Conservation (phyloP, 1,139 yeast genomes). For the Blastobotrys serpentis region DNA sequence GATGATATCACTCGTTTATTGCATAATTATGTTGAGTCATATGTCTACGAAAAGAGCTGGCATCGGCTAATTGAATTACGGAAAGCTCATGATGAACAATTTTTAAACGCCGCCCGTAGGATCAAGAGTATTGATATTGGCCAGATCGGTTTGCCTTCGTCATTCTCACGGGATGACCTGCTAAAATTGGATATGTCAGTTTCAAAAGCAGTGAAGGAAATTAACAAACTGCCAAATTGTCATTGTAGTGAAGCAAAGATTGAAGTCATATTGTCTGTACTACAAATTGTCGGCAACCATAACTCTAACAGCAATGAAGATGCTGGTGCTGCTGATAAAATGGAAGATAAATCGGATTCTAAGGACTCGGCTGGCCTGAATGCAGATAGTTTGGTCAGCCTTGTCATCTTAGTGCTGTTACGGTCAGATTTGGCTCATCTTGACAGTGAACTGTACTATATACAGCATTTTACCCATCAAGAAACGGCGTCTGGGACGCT, state of each 20-base stretch:
- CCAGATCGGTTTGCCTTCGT: slow-evolving; percentile 63
- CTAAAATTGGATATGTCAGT: slow-evolving; percentile 48
- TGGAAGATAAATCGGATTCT: background rate
- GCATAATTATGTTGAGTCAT: slow-evolving; percentile 68
- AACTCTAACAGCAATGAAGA: slow-evolving; percentile 13
- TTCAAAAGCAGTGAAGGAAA: slow-evolving; percentile 51
- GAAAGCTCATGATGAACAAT: slow-evolving; percentile 39
- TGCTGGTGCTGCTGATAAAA: background rate
- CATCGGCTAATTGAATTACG: slow-evolving; percentile 29
- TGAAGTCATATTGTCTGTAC: slow-evolving; percentile 51
- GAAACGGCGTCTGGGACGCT: slow-evolving; percentile 49
- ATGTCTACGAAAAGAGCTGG: slow-evolving; percentile 52
- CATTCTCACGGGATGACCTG: slow-evolving; percentile 37
- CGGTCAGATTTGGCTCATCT: slow-evolving; percentile 60
- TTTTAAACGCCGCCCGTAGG: slow-evolving; percentile 43
- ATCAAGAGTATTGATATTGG: slow-evolving; percentile 62
- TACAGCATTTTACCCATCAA: slow-evolving; percentile 58
- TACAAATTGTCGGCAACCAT: slow-evolving; percentile 43
- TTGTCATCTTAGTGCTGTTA: slow-evolving; percentile 68
- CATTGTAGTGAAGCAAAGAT: slow-evolving; percentile 56
- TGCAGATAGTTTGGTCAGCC: slow-evolving; percentile 79
- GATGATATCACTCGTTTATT: slow-evolving; percentile 54
- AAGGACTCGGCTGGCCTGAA: slow-evolving; percentile 44
- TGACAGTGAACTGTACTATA: slow-evolving; percentile 63
- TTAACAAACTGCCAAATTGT: slow-evolving; percentile 52